These are phyloP conservation scores for Leishmania guyanensis DNA, from an alignment of 208 protist species.

Conservation along the genomic window DNA sequence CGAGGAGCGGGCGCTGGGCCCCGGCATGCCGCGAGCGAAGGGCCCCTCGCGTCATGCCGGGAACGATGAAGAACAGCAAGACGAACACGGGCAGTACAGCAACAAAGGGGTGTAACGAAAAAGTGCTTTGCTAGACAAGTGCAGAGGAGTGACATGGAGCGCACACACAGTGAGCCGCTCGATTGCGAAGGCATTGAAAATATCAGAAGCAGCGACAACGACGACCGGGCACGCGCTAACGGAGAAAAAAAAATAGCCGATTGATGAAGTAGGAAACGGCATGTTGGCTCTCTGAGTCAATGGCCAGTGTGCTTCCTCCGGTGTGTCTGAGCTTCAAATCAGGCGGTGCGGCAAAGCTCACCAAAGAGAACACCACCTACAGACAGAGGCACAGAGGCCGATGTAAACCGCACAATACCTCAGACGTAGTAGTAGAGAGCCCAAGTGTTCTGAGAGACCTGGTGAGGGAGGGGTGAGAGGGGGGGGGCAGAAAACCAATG, in stretches of 20 bases:
- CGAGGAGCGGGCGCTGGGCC: not conserved
- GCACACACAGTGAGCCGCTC: not conserved
- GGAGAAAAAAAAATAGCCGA: not conserved
- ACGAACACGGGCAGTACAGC: not conserved
- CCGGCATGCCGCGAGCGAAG: too few species aligned
- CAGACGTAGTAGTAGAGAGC: not conserved
- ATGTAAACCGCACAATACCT: not conserved
- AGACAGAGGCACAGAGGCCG: not conserved
- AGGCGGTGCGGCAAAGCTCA: not conserved
- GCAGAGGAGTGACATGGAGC: not conserved
- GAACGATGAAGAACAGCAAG: conserved; percentile 4
- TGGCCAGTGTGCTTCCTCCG: not conserved
- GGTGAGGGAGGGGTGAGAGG: too few species aligned
- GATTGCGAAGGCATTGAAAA: not conserved
- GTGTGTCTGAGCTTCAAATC: not conserved
- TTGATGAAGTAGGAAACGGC: not conserved
- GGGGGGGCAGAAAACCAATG: too few species aligned
- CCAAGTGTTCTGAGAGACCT: not conserved
- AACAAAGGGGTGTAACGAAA: not conserved
- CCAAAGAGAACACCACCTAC: not conserved
- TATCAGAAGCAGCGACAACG: not conserved
- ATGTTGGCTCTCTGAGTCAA: not conserved
- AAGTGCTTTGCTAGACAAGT: not conserved
- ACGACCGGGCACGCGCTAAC: not conserved
- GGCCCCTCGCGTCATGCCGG: too few species aligned